A percentile compares a stretch with the other conserved stretches of the same genome.
phyloP scores from a whole-genome alignment of 352 stramenopile genomes.

The Globisporangium parvum region DNA sequence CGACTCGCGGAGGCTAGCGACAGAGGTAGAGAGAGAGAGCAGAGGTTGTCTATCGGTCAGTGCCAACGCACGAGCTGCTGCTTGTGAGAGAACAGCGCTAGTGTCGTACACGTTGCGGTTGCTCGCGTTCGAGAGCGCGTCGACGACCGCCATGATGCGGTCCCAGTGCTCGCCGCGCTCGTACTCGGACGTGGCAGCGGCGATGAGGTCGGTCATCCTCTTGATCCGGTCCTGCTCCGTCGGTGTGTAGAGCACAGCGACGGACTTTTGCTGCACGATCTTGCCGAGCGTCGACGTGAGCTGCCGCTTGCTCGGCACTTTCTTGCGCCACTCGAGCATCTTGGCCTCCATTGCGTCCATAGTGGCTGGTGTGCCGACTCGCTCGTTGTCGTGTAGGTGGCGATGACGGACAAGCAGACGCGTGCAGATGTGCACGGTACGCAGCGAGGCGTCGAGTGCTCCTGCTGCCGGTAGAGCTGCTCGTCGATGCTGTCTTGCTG shows the following conservation, averaged over 20 bases:
- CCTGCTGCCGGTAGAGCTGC: too few relatives aligned
- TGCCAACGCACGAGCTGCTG: background rate
- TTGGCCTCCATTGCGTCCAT: slow-evolving; percentile 63
- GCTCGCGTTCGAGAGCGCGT: slow-evolving; percentile 59
- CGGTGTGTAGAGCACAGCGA: slow-evolving; percentile 67
- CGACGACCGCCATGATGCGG: slow-evolving; percentile 70
- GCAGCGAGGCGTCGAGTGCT: too few relatives aligned
- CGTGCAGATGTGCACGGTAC: background rate
- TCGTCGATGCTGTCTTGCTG: too few relatives aligned
- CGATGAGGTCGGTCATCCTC: slow-evolving; percentile 62
- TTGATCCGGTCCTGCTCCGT: slow-evolving; percentile 72
- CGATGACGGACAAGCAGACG: background rate
- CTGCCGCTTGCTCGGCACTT: slow-evolving; percentile 70
- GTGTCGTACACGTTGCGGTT: slow-evolving; percentile 49
- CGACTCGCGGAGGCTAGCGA: slow-evolving; percentile 52
- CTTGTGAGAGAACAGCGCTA: too few relatives aligned
- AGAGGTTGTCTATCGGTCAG: background rate
- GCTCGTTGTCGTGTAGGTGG: too few relatives aligned
- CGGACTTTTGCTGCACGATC: slow-evolving; percentile 77
- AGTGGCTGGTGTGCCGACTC: background rate
- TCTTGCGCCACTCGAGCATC: slow-evolving; percentile 55
- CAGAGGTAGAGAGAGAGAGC: background rate
- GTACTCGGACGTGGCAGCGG: slow-evolving; percentile 63
- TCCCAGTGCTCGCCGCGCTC: slow-evolving; percentile 68
- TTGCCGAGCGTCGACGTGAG: slow-evolving; percentile 56